Evolutionary conservation across 202 grass and related monocot species (phyloP).

Genomic region (Elaeis oleifera): DNA sequence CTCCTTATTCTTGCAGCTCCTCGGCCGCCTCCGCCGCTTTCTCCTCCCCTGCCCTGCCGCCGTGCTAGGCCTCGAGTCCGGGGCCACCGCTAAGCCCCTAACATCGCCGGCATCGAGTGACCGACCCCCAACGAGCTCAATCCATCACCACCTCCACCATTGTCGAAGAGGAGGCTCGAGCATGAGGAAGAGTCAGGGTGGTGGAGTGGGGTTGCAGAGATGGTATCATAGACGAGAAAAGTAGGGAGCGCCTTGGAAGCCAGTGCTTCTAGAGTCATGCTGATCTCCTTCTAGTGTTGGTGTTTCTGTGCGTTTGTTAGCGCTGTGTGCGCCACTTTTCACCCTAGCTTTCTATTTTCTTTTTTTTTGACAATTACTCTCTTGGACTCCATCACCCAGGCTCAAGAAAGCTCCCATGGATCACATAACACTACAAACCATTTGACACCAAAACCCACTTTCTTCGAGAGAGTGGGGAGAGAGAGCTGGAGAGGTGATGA

Average conservation of each 20-base stretch:
- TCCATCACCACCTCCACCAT: not conserved
- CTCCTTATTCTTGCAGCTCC: slow-evolving; percentile 45
- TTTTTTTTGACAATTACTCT: not conserved
- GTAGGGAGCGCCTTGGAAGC: slow-evolving; percentile 39
- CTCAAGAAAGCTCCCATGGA: not conserved
- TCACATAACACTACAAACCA: not conserved
- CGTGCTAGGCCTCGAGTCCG: too few species aligned
- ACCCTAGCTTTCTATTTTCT: not conserved
- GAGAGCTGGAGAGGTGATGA: not conserved
- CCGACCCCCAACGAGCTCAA: not conserved
- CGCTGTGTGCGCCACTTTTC: not conserved
- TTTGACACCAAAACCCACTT: slow-evolving; percentile 2
- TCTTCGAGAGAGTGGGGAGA: not conserved
- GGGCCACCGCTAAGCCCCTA: not conserved
- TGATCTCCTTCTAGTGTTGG: not conserved
- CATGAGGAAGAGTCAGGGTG: not conserved
- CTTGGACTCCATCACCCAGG: not conserved
- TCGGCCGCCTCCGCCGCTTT: slow-evolving; percentile 47
- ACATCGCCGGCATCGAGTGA: not conserved
- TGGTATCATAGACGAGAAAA: slow-evolving; percentile 80
- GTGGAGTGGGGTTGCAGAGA: slow-evolving; percentile 42
- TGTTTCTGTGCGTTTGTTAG: not conserved
- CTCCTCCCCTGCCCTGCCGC: slow-evolving; percentile 13
- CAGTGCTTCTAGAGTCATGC: slow-evolving; percentile 64
- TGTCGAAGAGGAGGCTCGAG: slow-evolving; percentile 32